phyloP scores from a whole-genome alignment of 129 eudicot species.

The Saposhnikovia divaricata region DNA sequence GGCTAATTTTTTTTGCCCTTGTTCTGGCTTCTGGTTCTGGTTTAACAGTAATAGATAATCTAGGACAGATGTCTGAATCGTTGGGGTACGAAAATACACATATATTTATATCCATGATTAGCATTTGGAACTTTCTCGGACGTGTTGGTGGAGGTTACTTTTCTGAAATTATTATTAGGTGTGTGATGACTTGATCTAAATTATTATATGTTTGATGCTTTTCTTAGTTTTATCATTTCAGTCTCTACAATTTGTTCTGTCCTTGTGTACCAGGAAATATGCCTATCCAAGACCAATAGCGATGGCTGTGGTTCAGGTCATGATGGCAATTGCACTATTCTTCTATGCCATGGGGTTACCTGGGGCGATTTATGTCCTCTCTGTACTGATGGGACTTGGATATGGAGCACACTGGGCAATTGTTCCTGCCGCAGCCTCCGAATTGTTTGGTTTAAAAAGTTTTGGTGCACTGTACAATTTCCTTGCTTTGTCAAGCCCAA shows the following conservation, averaged over 20 bases:
- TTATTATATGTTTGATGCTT: neutral
- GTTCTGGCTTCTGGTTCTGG: slow-evolving; percentile 38
- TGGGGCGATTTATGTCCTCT: slow-evolving; percentile 27
- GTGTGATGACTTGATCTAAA: neutral
- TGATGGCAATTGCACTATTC: slow-evolving; percentile 26
- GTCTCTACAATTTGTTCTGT: neutral
- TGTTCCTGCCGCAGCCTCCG: slow-evolving; percentile 38
- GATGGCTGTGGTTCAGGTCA: slow-evolving; percentile 29
- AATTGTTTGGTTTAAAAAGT: slow-evolving; percentile 35
- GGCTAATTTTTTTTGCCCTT: slow-evolving; percentile 34
- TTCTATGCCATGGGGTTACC: slow-evolving; percentile 38
- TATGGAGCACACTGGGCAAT: slow-evolving; percentile 44
- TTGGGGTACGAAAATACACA: slow-evolving; percentile 26
- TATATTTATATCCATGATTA: slow-evolving; percentile 31
- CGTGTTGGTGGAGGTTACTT: slow-evolving; percentile 39
- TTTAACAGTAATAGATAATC: slow-evolving; percentile 30
- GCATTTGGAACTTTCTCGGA: slow-evolving; percentile 41
- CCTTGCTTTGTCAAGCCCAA: slow-evolving; percentile 24
- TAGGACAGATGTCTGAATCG: slow-evolving; percentile 36
- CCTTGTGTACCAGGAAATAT: slow-evolving; percentile 16
- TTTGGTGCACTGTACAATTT: slow-evolving; percentile 33
- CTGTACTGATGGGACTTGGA: slow-evolving; percentile 29
- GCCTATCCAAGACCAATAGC: slow-evolving; percentile 39
- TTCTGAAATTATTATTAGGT: slow-evolving; percentile 29
- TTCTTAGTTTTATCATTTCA: neutral